phyloP scores from a whole-genome alignment of 352 stramenopile genomes.

The Globisporangium cylindrosporum region DNA sequence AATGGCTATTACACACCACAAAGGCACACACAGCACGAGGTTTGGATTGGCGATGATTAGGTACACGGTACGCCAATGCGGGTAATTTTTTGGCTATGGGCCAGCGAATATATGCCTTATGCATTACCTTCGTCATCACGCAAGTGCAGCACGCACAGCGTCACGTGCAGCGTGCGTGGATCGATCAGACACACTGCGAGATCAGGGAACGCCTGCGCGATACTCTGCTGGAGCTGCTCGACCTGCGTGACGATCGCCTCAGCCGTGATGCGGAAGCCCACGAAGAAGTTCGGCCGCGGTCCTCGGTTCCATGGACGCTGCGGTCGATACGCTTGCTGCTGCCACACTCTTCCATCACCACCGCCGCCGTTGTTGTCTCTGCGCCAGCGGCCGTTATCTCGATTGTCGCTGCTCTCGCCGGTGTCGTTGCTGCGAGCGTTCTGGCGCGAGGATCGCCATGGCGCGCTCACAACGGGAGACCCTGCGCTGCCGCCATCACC shows the following conservation, averaged over 20 bases:
- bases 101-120: neutral
- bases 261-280: constrained; percentile 33
- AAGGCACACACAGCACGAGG: neutral
- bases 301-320: neutral
- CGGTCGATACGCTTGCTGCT: neutral
- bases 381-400: neutral
- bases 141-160: constrained; percentile 39
- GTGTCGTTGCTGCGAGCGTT: neutral
- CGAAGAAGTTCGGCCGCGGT: constrained; percentile 43
- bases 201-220: constrained; percentile 25
- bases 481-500: neutral
- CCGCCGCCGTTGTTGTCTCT: neutral
- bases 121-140: constrained; percentile 23
- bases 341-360: neutral
- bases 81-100: no score
- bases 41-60: no score
- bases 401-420: neutral
- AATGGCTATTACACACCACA: constrained; percentile 14
- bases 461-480: neutral
- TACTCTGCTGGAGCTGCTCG: constrained; percentile 25
- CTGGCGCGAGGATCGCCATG: neutral
- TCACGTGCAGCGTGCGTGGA: constrained; percentile 41
- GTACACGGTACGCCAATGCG: no score
- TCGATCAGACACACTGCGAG: constrained; percentile 33
- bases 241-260: constrained; percentile 20